phyloP scores from a whole-genome alignment of 179 eudicot species.

The Beta macrorhiza region DNA sequence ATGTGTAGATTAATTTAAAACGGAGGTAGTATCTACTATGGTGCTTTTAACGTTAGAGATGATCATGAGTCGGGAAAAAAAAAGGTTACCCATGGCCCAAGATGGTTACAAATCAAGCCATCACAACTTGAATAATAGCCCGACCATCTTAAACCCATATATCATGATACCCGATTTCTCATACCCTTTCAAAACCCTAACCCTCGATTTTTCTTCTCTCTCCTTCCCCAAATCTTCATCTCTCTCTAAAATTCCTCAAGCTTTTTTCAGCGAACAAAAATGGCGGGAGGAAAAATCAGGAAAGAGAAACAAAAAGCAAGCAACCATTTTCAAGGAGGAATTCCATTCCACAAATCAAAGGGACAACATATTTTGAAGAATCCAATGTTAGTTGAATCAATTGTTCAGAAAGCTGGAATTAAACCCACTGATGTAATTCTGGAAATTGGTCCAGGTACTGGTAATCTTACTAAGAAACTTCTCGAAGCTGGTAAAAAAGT shows the following conservation, averaged over 20 bases:
- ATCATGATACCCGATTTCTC: too few relatives aligned
- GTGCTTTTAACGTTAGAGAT: too few relatives aligned
- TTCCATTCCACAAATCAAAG: slow-evolving; percentile 74
- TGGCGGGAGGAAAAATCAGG: slow-evolving; percentile 43
- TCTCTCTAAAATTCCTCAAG: background rate
- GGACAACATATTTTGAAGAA: slow-evolving; percentile 80
- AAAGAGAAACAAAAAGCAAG: slow-evolving; percentile 24
- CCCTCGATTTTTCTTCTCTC: background rate
- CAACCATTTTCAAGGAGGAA: slow-evolving; percentile 59
- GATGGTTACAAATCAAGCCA: too few relatives aligned
- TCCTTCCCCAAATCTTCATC: background rate
- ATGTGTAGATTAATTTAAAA: too few relatives aligned
- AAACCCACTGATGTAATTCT: slow-evolving; percentile 63
- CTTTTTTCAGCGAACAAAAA: slow-evolving; percentile 4
- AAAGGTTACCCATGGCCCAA: too few relatives aligned
- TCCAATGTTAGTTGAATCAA: slow-evolving; percentile 59
- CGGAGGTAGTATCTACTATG: too few relatives aligned
- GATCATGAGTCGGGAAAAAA: too few relatives aligned
- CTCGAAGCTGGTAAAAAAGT: slow-evolving; percentile 68
- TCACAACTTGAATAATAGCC: background rate
- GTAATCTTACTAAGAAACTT: slow-evolving; percentile 79
- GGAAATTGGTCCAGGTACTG: slow-evolving; percentile 88
- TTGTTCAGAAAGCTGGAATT: slow-evolving; percentile 68
- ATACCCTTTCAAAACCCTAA: slow-evolving; percentile 1
- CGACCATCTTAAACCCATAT: too few relatives aligned